Percentiles rank a stretch among this genome's conserved stretches.
Conservation (phyloP, 306 rosid species). For the Alnus glutinosa region DNA sequence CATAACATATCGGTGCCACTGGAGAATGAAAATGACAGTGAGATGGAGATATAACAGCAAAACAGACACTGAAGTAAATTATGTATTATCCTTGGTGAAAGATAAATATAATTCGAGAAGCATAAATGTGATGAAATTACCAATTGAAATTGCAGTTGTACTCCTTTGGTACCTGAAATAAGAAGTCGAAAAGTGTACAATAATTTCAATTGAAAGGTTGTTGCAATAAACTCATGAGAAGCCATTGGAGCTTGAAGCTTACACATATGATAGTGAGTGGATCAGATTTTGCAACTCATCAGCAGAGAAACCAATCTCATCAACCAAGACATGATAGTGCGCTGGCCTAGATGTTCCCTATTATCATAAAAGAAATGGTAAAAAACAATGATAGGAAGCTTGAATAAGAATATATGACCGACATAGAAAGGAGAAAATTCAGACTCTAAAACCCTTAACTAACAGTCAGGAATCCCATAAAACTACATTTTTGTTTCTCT, state of each 20-base stretch:
- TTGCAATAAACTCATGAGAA: neutral
- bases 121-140: constrained; percentile 35
- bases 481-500: neutral
- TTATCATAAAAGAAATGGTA: constrained; percentile 13
- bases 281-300: constrained; percentile 78
- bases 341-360: constrained; percentile 93
- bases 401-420: constrained; percentile 6
- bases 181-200: constrained; percentile 3
- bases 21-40: constrained; percentile 21
- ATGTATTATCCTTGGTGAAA: neutral
- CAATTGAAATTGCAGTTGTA: constrained; percentile 71
- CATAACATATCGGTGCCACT: constrained; percentile 89
- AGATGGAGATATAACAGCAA: constrained; percentile 19
- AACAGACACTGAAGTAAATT: neutral
- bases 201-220: neutral
- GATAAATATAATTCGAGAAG: neutral
- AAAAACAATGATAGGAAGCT: constrained; percentile 12
- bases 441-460: neutral
- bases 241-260: constrained; percentile 37
- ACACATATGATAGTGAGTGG: constrained; percentile 79
- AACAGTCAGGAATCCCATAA: neutral
- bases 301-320: constrained; percentile 88
- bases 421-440: neutral
- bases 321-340: constrained; percentile 82
- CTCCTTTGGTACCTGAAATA: constrained; percentile 87